These are phyloP conservation scores for Xylaria arbuscula DNA, from an alignment of 2,329 filamentous ascomycete species.

Conservation along the genomic window DNA sequence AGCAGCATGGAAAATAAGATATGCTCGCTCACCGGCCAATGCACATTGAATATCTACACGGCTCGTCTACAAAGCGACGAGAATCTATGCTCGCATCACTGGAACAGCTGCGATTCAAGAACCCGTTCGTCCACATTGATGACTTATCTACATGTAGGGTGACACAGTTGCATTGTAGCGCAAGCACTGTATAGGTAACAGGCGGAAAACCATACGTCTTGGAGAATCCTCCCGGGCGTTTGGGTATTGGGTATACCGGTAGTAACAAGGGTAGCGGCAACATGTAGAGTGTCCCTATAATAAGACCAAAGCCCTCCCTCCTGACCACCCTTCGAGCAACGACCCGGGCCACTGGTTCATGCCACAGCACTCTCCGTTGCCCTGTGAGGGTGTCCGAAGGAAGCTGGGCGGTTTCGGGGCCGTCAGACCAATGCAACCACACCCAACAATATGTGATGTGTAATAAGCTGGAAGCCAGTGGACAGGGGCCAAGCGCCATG, in stretches of 20 bases:
- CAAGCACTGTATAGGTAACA: slow-evolving; percentile 20
- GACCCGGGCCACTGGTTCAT: slow-evolving; percentile 31
- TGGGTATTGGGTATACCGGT: slow-evolving; percentile 22
- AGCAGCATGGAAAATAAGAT: not conserved
- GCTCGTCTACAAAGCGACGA: not conserved
- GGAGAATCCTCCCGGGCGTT: slow-evolving; percentile 24
- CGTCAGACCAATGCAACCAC: slow-evolving; percentile 33
- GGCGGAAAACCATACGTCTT: not conserved
- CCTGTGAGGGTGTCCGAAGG: slow-evolving; percentile 12
- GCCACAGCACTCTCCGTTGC: slow-evolving; percentile 24
- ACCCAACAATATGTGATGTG: slow-evolving; percentile 29
- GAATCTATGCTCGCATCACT: not conserved
- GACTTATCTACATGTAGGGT: not conserved
- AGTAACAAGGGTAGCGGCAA: slow-evolving; percentile 21
- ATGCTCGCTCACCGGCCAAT: not conserved
- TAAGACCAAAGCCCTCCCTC: slow-evolving; percentile 4
- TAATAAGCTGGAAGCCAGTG: slow-evolving; percentile 27
- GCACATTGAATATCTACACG: not conserved
- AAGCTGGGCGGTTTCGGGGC: slow-evolving; percentile 30
- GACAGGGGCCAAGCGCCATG: slow-evolving; percentile 13
- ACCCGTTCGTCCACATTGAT: slow-evolving; percentile 4
- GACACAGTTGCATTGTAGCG: slow-evolving; percentile 7
- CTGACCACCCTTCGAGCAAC: slow-evolving; percentile 9
- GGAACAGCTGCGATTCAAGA: slow-evolving; percentile 3
- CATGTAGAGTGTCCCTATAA: slow-evolving; percentile 13